Conservation (phyloP, 2,329 filamentous ascomycete genomes). For the Podosphaera fusca region DNA sequence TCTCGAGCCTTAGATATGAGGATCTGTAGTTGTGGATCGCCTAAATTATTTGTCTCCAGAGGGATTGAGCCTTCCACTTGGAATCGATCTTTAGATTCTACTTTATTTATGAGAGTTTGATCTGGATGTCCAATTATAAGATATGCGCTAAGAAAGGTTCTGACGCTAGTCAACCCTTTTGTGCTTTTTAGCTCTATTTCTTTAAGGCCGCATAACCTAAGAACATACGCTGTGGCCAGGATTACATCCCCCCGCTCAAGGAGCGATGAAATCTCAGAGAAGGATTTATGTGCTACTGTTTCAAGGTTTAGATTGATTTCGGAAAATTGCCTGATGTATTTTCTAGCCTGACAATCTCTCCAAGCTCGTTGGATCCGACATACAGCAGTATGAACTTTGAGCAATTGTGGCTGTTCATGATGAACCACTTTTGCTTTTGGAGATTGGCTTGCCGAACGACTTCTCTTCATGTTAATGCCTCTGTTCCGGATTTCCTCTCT, state of each 20-base stretch:
- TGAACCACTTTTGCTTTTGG: conserved; percentile 27
- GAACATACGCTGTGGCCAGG: conserved; percentile 37
- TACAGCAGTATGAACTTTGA: conserved; percentile 39
- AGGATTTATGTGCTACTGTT: conserved; percentile 42
- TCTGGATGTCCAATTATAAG: conserved; percentile 59
- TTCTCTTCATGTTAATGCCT: conserved; percentile 26
- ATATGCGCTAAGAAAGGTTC: conserved; percentile 60
- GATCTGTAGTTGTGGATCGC: conserved; percentile 42
- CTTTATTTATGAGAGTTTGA: conserved; percentile 54
- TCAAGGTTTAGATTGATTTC: conserved; percentile 47
- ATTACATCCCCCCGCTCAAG: conserved; percentile 45
- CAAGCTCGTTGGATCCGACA: conserved; percentile 47
- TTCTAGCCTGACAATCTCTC: conserved; percentile 33
- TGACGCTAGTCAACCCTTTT: conserved; percentile 44
- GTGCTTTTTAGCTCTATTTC: conserved; percentile 40
- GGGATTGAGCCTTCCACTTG: conserved; percentile 27
- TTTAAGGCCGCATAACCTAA: conserved; percentile 45
- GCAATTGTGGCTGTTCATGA: conserved; percentile 22
- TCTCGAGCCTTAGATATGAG: conserved; percentile 59
- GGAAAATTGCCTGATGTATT: conserved; percentile 39
- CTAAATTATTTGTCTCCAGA: conserved; percentile 28
- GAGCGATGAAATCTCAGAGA: conserved; percentile 49
- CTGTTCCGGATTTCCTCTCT: conserved; percentile 38
- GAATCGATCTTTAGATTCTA: conserved; percentile 32
- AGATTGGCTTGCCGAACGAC: conserved; percentile 28